Evolutionary conservation across 371 early-diverging fungal species (phyloP), one percentile per base, ranked within the genome.

Genomic region (Mucor plumbeus): DNA sequence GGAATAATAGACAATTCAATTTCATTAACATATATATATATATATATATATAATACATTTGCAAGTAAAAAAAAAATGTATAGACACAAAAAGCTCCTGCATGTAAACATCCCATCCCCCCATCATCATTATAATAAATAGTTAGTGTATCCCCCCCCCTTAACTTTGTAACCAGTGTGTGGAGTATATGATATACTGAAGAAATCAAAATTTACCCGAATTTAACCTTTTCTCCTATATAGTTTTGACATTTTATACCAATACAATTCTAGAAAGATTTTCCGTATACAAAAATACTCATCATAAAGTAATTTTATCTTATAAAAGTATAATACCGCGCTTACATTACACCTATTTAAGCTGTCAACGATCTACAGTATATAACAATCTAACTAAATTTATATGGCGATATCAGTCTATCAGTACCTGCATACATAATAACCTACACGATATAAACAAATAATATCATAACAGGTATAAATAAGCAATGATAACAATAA

Each of bases 151-250:
- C 10, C 50, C 50, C 26, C 10, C 50, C 50, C 50, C 50, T 50
- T 50, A 50, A 50, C 50, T 50, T 50, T 50, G 50, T 50, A 50
- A 50, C 50, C 26, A 50, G 26, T 50, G 50, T 50, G 19, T 50
- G 50, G 50, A 50, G 26, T 19, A 50, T 13, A 21, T 21, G n/a
- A 10, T 13, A 50, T 50, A 50, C 50, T 50, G 21, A 21, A 50
- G 11, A 11, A 11, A 38, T 11, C 11, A 38, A 50, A 50, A 26
- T 21, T 21, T 50, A 19, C 50, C 50, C n/a, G 19, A 26, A 50
- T 50, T 50, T 50, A 50, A 50, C 50, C 35, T 56, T 56, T 56
- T 57, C 60, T 26, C 40, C 44, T 60, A 10, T 21, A 8, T 26
- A 33, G 26, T 17, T 7, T 9, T 50, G 64, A 64, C 56, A 38